Evolutionary conservation across 2,329 filamentous ascomycete species (phyloP), one percentile per base, ranked within the genome.

Genomic region (Alternaria atra): DNA sequence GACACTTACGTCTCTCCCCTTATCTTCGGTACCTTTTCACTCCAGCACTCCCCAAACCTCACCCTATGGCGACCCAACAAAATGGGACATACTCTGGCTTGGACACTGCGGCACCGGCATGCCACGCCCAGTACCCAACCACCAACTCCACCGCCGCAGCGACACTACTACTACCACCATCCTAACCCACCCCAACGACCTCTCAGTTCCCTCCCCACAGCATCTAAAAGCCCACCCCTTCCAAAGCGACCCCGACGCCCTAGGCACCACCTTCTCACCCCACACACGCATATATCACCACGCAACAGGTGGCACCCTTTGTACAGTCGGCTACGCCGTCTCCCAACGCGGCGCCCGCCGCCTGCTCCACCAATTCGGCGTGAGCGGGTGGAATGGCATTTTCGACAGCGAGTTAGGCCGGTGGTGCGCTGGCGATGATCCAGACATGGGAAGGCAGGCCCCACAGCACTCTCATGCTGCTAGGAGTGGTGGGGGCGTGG

Each of bases 11-110:
- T 68, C 71, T 8, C 35, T 72, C 12, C 65, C 68, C 6, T 48
- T 75, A 43, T 58, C 64, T 6, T 65, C 64, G 6, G 46, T 65
- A 40, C 35, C 4, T 61, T 62, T 20, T 20, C 8, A 50, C 30
- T 15, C 23, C 13, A 32, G 34, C 17, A 27, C 25, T 23, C 2
- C n/a, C 51, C 40, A 43, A 30, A 8, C 17, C n/a, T 77, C 71
- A n/a, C 76, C 77, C 15, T 75, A 75, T 44, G 73, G 71, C 1
- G 77, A 79, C 56, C 70, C 73, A 17, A 32, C 64, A 23, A 57
- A 76, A 43, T 81, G 80, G 79, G 79, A 81, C 56, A 65, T 81
- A 35, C 71, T 81, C 29, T 80, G 78, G 78, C 72, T 79, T 8
- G 80, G 80, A 15, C 73, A 75, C 57, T 75, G 73, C 61, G 73